These are phyloP conservation scores for Sphaerostilbella broomeana DNA, from an alignment of 2,329 filamentous ascomycete genomes.

Conservation along the genomic window DNA sequence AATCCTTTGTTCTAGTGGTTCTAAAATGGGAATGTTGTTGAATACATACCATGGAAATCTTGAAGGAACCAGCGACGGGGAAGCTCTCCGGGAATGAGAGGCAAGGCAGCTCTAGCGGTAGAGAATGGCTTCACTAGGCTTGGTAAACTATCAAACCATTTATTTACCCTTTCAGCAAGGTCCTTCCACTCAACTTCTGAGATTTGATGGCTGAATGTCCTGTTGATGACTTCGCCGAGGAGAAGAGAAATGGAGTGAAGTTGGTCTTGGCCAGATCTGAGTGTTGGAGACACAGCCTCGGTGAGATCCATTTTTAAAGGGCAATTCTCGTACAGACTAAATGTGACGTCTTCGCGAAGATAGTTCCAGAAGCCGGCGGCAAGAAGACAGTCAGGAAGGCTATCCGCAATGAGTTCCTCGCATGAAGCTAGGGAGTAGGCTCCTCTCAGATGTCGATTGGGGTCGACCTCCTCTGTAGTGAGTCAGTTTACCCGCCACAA, in stretches of 20 bases:
- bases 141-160: slow-evolving; percentile 30
- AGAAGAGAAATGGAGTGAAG: slow-evolving; percentile 38
- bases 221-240: slow-evolving; percentile 38
- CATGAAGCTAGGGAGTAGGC: slow-evolving; percentile 38
- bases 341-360: slow-evolving; percentile 46
- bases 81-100: slow-evolving; percentile 17
- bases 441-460: slow-evolving; percentile 39
- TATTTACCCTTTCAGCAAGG: slow-evolving; percentile 18
- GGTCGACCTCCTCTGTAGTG: slow-evolving; percentile 28
- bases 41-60: slow-evolving; percentile 35
- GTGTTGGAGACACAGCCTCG: slow-evolving; percentile 12
- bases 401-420: slow-evolving; percentile 18
- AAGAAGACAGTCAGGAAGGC: slow-evolving; percentile 23
- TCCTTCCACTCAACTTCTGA: slow-evolving; percentile 17
- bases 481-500: slow-evolving; percentile 1
- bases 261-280: slow-evolving; percentile 19
- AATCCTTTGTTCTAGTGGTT: not conserved
- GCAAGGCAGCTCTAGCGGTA: slow-evolving; percentile 1
- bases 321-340: slow-evolving; percentile 39
- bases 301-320: slow-evolving; percentile 35
- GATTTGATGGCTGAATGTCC: slow-evolving; percentile 21
- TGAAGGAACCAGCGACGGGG: slow-evolving; percentile 35
- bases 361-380: slow-evolving; percentile 45
- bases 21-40: not conserved
- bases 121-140: slow-evolving; percentile 27